Percentiles rank a stretch among this genome's conserved stretches.
phyloP scores from a whole-genome alignment of 2,329 filamentous ascomycete genomes.

The Geoglossum cookeanum region DNA sequence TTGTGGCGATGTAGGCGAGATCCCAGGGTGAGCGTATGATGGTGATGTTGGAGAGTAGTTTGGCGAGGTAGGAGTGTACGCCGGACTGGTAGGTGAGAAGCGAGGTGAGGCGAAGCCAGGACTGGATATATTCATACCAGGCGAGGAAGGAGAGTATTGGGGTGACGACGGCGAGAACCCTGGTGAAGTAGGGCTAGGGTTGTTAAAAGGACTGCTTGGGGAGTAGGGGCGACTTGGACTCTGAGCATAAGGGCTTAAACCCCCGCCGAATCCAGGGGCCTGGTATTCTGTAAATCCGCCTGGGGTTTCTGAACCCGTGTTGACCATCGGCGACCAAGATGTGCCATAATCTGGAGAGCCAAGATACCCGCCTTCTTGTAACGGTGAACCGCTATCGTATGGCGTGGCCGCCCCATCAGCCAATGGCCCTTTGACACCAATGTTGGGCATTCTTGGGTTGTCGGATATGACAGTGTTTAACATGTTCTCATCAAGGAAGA shows the following conservation, averaged over 20 bases:
- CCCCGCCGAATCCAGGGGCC: slow-evolving; percentile 41
- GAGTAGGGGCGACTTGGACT: slow-evolving; percentile 42
- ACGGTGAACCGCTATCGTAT: slow-evolving; percentile 56
- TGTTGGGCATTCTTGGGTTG: slow-evolving; percentile 65
- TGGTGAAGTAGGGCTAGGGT: slow-evolving; percentile 44
- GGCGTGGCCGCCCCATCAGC: slow-evolving; percentile 75
- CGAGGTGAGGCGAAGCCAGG: slow-evolving; percentile 35
- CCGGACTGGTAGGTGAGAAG: slow-evolving; percentile 34
- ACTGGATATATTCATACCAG: slow-evolving; percentile 38
- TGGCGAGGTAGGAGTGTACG: slow-evolving; percentile 35
- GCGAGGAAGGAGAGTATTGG: slow-evolving; percentile 57
- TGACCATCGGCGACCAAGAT: slow-evolving; percentile 53
- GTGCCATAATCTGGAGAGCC: slow-evolving; percentile 45
- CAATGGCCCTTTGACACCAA: slow-evolving; percentile 54
- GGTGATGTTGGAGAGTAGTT: slow-evolving; percentile 37
- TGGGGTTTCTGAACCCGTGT: slow-evolving; percentile 42
- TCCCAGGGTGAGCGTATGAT: slow-evolving; percentile 11
- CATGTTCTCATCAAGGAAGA: slow-evolving; percentile 87
- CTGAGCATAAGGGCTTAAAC: slow-evolving; percentile 45
- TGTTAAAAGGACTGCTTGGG: slow-evolving; percentile 59
- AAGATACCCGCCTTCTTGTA: slow-evolving; percentile 38
- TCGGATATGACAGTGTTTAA: slow-evolving; percentile 86
- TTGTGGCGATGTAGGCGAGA: slow-evolving; percentile 5
- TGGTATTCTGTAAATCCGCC: slow-evolving; percentile 46
- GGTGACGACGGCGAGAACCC: slow-evolving; percentile 21